Percentiles rank a stretch among this genome's conserved stretches.
These are phyloP conservation scores for Salvia splendens DNA, from an alignment of 257 asterid species.

Conservation along the genomic window DNA sequence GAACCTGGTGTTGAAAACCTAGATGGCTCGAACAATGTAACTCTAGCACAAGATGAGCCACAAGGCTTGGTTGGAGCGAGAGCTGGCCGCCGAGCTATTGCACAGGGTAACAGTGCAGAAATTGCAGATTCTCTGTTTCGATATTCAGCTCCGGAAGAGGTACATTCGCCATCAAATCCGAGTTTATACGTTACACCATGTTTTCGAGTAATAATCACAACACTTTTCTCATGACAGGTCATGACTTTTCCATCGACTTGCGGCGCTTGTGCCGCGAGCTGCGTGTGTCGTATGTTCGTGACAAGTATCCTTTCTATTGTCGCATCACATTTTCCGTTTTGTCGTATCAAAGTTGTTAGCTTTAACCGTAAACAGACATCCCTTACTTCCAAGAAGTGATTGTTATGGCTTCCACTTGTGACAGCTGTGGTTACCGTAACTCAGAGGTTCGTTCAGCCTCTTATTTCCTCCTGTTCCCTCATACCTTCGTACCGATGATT, in stretches of 20 bases:
- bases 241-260: slow-evolving; percentile 92
- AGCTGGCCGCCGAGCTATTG: slow-evolving; percentile 87
- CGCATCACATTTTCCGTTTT: background rate
- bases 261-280: slow-evolving; percentile 70
- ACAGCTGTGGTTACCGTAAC: slow-evolving; percentile 87
- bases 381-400: slow-evolving; percentile 94
- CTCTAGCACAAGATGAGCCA: slow-evolving; percentile 52
- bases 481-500: slow-evolving; percentile 7
- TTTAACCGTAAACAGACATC: slow-evolving; percentile 69
- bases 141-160: slow-evolving; percentile 98
- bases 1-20: slow-evolving; percentile 42
- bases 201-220: background rate
- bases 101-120: slow-evolving; percentile 81
- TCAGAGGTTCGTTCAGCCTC: slow-evolving; percentile 67
- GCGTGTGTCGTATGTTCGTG: slow-evolving; percentile 88
- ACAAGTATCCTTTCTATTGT: slow-evolving; percentile 68
- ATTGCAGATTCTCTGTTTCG: slow-evolving; percentile 79
- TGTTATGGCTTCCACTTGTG: slow-evolving; percentile 94
- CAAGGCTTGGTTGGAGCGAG: slow-evolving; percentile 93
- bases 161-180: slow-evolving; percentile 29
- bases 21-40: slow-evolving; percentile 35
- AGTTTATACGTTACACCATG: background rate
- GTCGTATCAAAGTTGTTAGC: slow-evolving; percentile 38
- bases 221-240: slow-evolving; percentile 56
- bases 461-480: slow-evolving; percentile 4